Base-by-base conservation (phyloP, 139 green algal species). In the Coelastrella sp. region DNA sequence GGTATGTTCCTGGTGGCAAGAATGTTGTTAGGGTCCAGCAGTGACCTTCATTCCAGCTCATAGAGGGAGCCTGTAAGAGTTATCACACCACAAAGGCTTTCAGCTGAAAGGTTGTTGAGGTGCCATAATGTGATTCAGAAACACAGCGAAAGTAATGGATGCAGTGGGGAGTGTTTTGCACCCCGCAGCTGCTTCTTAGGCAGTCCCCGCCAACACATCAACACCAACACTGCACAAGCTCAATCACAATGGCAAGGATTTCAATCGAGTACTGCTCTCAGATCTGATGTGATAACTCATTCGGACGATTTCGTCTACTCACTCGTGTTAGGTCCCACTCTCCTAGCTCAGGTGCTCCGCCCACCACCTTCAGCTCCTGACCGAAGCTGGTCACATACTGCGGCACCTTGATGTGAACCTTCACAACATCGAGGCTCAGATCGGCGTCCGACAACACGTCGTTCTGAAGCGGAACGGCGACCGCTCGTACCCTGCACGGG, bases 31-130 rank as follows among this genome's bases (percentile, higher is more conserved):
- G 34, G 17, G 53, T 82, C 75, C 75, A 82, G 25, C 23, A 57
- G 53, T 82, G 75, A 21, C 75, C 75, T 40, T 71, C 53, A 40
- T 38, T 69, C 75, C 75, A 82, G 43, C 21, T 71, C 75, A 82
- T 82, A 45, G 51, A 37, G n/a, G 75, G 75, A 8, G 75, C 75
- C 75, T 82, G 75, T 23, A 57, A 23, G 45, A 9, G 15, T 57
- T n/a, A n/a, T n/a, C n/a, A n/a, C n/a, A n/a, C n/a, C n/a, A n/a
- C n/a, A n/a, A n/a, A n/a, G n/a, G n/a, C n/a, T n/a, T n/a, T n/a
- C n/a, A n/a, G n/a, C n/a, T n/a, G n/a, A n/a, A n/a, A n/a, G n/a
- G n/a, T n/a, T n/a, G n/a, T n/a, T n/a, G n/a, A n/a, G n/a, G n/a
- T n/a, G n/a, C n/a, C n/a, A n/a, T n/a, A n/a, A n/a, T n/a, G n/a